A percentile compares a stretch with the other conserved stretches of the same genome.
These are phyloP conservation scores for Boletus insuetus DNA, from an alignment of 768 basidiomycete species.

Conservation along the genomic window DNA sequence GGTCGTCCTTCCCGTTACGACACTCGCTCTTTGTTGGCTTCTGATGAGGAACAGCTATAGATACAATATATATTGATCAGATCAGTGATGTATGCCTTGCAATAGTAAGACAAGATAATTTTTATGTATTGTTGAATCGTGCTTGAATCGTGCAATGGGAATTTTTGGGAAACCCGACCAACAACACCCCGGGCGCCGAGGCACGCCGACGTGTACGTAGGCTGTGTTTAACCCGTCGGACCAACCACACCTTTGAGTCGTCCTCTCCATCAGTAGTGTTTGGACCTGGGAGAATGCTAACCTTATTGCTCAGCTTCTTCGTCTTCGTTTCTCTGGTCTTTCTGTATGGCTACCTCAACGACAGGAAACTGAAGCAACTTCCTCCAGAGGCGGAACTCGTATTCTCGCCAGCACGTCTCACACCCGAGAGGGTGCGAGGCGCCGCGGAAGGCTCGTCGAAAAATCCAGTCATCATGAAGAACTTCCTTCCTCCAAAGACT, in stretches of 20 bases:
- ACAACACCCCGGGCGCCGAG: neutral
- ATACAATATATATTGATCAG: neutral
- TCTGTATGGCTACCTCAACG: slow-evolving; percentile 51
- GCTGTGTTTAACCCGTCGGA: neutral
- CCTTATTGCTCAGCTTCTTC: slow-evolving; percentile 6
- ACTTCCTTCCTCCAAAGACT: slow-evolving; percentile 62
- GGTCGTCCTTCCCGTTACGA: neutral
- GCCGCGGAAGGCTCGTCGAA: slow-evolving; percentile 38
- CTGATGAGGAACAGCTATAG: neutral
- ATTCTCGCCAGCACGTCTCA: slow-evolving; percentile 53
- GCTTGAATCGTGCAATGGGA: no score
- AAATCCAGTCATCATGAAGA: slow-evolving; percentile 35
- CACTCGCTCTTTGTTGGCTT: neutral
- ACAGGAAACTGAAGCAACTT: slow-evolving; percentile 47
- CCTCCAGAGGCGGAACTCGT: slow-evolving; percentile 43
- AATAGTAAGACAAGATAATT: no score
- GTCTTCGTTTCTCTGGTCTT: slow-evolving; percentile 3
- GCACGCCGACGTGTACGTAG: neutral
- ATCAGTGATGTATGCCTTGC: no score
- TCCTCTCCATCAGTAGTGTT: neutral
- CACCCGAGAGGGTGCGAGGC: slow-evolving; percentile 39
- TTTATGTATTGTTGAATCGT: no score
- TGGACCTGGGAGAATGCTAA: slow-evolving; percentile 18
- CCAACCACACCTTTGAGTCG: neutral
- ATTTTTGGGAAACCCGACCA: no score